phyloP scores from a whole-genome alignment of 75 land plant species.

The Pinus albicaulis region DNA sequence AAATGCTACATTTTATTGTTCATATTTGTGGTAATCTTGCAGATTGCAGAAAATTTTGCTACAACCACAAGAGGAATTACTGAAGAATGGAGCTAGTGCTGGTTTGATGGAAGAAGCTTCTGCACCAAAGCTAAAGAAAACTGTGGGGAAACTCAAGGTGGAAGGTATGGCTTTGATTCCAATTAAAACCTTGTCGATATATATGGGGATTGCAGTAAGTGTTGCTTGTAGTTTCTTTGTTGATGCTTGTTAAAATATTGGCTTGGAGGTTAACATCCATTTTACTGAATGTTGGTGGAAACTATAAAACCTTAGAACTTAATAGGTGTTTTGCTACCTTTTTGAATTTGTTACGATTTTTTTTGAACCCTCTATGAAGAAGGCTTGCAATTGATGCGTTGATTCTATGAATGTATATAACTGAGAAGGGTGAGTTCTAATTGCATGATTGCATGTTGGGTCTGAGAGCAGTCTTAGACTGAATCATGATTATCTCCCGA shows the following conservation, averaged over 20 bases:
- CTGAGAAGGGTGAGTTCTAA: constrained; percentile 4
- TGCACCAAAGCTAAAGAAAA: constrained; percentile 34
- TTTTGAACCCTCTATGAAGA: background rate
- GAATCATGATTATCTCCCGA: background rate
- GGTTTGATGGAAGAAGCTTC: constrained; percentile 19
- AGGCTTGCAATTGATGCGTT: background rate
- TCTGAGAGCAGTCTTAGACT: constrained; percentile 24
- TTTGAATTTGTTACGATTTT: background rate
- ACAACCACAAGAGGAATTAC: constrained; percentile 43
- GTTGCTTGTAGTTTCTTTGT: background rate
- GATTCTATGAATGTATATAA: background rate
- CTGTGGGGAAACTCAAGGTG: constrained; percentile 55
- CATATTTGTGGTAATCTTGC: background rate
- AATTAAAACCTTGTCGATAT: background rate
- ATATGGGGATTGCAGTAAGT: background rate
- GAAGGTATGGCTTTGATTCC: constrained; percentile 51
- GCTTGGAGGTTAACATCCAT: background rate
- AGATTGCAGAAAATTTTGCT: constrained; percentile 61
- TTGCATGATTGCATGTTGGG: background rate
- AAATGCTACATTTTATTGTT: background rate
- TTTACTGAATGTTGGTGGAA: background rate
- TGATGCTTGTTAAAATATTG: background rate
- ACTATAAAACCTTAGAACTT: background rate
- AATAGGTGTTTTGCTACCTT: background rate
- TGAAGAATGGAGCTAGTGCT: constrained; percentile 19